Base-by-base conservation (phyloP, 306 rosid species). In the Acacia crassicarpa region DNA sequence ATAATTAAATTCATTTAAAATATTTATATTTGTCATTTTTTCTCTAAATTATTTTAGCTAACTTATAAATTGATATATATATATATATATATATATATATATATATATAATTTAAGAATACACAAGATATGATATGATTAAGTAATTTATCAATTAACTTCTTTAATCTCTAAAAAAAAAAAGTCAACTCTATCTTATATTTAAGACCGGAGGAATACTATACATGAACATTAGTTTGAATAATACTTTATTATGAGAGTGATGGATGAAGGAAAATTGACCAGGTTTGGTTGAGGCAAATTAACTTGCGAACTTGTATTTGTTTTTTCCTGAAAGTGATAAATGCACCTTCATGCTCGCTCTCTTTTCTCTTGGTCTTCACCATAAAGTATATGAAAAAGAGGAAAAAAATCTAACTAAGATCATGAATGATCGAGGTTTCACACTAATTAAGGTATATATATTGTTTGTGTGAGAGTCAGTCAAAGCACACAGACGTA, bases 401-500 rank as follows among this genome's bases (percentile, higher is more conserved):
- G 12, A 5, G 15, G 15, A 13, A 15, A 25, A 14, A 11, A 13
- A 30, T 63, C 63, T 2, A 27, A 14, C 14, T 2, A 58, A 9
- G 63, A 20, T 19, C 62, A 5, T 8, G 4, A 20, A 54, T 54
- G 20, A 20, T 58, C 63, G 22, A 58, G 14, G 22, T n/a, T 12
- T 22, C 63, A 58, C 63, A 58, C 63, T 2, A 3, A 56, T n/a
- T n/a, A 56, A 56, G 13, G 63, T n/a, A n/a, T 58, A 9, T 20
- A 2, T 27, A 27, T 27, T n/a, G n/a, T n/a, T n/a, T n/a, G 1
- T 19, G 10, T 53, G 4, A 54, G 3, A 56, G 7, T 56, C 5
- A n/a, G 35, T 72, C 83, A 81, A 85, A 81, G 73, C 17, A 72
- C 1, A 4, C 35, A 4, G 8, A 58, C 65, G 2, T 58, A 3